Evolutionary conservation across 2,329 filamentous ascomycete species (phyloP).

Genomic region (Cytospora piceicola): DNA sequence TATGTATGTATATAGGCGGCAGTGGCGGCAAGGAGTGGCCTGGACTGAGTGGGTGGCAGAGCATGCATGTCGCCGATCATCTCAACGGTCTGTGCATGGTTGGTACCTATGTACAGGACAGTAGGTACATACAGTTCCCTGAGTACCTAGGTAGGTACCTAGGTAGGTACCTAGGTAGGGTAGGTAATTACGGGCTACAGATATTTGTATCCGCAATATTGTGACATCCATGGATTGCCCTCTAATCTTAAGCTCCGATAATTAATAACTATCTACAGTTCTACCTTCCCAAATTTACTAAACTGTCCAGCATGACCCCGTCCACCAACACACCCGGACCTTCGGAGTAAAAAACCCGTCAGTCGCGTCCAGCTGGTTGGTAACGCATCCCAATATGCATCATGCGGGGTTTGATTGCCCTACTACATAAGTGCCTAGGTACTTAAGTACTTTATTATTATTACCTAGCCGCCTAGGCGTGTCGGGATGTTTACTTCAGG

Average conservation of each 20-base stretch:
- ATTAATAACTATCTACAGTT: not conserved
- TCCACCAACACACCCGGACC: not conserved
- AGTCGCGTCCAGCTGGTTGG: not conserved
- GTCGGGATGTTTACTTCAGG: too few relatives aligned
- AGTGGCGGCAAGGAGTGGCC: not conserved
- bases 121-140: too few relatives aligned
- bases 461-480: too few relatives aligned
- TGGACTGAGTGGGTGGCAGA: not conserved
- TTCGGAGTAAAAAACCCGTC: not conserved
- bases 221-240: not conserved
- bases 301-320: too few relatives aligned
- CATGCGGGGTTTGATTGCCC: not conserved
- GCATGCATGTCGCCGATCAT: not conserved
- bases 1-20: not conserved
- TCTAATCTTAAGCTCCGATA: not conserved
- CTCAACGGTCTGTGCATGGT: not conserved
- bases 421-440: not conserved
- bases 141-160: too few relatives aligned
- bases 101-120: not conserved
- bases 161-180: too few relatives aligned
- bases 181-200: not conserved
- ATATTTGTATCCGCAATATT: not conserved
- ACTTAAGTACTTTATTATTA: not conserved
- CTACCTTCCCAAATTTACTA: too few relatives aligned
- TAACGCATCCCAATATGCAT: not conserved